Evolutionary conservation across 2,329 filamentous ascomycete genomes (phyloP).

Genomic region (Pleomassaria siparia): DNA sequence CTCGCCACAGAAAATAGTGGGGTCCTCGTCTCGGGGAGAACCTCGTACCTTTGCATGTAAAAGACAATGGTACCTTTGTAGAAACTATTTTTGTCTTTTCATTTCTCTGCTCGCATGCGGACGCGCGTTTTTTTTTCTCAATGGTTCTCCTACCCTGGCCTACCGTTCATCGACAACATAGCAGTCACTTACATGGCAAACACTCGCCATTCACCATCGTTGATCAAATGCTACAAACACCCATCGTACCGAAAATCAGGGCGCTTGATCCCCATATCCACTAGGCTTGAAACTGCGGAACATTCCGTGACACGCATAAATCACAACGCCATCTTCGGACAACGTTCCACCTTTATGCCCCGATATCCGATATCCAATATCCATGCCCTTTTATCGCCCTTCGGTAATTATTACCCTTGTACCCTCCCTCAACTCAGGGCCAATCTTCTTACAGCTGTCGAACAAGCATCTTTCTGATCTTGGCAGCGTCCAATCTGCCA

Average conservation of each 20-base stretch:
- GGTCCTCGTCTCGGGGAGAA: not conserved
- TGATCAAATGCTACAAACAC: not conserved
- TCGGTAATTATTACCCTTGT: not conserved
- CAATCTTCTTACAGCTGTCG: not conserved
- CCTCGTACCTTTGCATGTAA: not conserved
- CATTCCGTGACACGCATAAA: not conserved
- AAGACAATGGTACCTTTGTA: too few species aligned
- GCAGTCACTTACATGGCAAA: too few species aligned
- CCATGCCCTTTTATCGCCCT: too few species aligned
- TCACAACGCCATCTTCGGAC: not conserved
- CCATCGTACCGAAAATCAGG: not conserved
- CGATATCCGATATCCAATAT: not conserved
- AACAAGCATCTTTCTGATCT: not conserved
- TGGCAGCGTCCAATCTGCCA: not conserved
- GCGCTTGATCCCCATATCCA: not conserved
- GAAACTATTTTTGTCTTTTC: not conserved
- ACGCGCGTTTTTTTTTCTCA: too few species aligned
- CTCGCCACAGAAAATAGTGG: not conserved
- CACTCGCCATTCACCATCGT: too few species aligned
- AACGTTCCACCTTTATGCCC: not conserved
- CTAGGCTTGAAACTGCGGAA: not conserved
- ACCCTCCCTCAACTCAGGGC: not conserved
- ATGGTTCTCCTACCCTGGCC: too few species aligned
- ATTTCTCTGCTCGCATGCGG: not conserved
- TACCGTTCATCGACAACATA: too few species aligned